Conservation (phyloP, 768 basidiomycete genomes). For the Agaricus sinodeliciosus region DNA sequence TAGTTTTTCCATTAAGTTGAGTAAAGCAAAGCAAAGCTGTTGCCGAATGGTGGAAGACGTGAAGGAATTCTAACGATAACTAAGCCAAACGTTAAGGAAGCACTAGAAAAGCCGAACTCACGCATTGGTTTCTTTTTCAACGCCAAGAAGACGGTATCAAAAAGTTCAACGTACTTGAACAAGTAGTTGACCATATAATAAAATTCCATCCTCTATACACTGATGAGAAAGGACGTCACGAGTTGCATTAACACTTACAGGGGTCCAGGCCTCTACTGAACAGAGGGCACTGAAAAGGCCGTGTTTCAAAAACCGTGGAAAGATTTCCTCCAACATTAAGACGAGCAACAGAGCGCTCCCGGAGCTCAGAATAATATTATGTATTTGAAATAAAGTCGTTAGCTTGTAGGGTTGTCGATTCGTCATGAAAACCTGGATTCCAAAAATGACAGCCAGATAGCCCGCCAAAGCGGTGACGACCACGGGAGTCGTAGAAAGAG, state of each 20-base stretch:
- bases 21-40: conserved; percentile 93
- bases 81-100: conserved; percentile 8
- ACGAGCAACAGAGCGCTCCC: conserved; percentile 81
- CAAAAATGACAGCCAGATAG: conserved; percentile 89
- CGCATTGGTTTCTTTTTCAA: conserved; percentile 98
- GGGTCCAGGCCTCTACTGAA: conserved; percentile 72
- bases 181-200: conserved; percentile 99
- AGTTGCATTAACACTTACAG: conserved; percentile 44
- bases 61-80: conserved; percentile 71
- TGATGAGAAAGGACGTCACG: conserved; percentile 12
- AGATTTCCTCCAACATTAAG: conserved; percentile 89
- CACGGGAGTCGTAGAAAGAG: conserved; percentile 72
- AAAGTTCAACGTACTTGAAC: conserved; percentile 94
- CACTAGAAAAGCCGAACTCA: conserved; percentile 28
- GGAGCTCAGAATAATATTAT: conserved; percentile 82
- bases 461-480: conserved; percentile 65
- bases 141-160: conserved; percentile 96
- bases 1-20: conserved; percentile 92
- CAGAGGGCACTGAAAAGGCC: conserved; percentile 79
- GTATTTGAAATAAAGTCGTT: conserved; percentile 77
- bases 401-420: conserved; percentile 66
- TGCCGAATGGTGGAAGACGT: conserved; percentile 99
- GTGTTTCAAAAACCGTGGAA: conserved; percentile 68
- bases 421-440: conserved; percentile 80
- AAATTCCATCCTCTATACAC: conserved; percentile 73